These are phyloP conservation scores for Barbatosphaeria neglecta DNA, from an alignment of 495 filamentous ascomycete genomes.

Conservation along the genomic window DNA sequence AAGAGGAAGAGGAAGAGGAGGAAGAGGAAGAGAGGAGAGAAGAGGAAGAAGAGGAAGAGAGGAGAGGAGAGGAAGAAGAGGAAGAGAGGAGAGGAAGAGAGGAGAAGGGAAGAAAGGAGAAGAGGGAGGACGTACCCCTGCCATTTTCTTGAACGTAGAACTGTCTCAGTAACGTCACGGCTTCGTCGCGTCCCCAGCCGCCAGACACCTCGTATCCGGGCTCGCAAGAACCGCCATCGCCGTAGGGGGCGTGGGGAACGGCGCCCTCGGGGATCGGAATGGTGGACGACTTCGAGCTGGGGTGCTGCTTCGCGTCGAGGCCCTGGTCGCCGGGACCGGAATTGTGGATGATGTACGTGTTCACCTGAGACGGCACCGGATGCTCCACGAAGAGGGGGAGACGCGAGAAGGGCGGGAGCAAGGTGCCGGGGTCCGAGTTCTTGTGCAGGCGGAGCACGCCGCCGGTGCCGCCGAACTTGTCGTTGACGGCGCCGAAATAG, in stretches of 20 bases:
- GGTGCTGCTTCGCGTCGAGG: not conserved
- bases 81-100: not conserved
- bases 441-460: conserved; percentile 79
- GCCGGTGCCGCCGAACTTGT: conserved; percentile 90
- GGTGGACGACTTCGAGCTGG: not conserved
- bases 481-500: conserved; percentile 90
- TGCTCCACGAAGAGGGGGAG: conserved; percentile 2
- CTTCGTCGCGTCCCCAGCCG: conserved; percentile 75
- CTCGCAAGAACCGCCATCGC: conserved; percentile 46
- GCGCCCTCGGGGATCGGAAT: conserved; percentile 4
- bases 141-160: conserved; percentile 98
- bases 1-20: conserved; percentile 2
- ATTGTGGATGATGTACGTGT: not conserved
- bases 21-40: not conserved
- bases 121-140: conserved; percentile 43
- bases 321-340: not conserved
- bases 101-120: not conserved
- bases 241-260: conserved; percentile 9
- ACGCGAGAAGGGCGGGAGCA: conserved; percentile 14
- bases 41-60: not conserved
- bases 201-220: conserved; percentile 64
- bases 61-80: not conserved
- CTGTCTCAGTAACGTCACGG: conserved; percentile 76
- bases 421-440: conserved; percentile 39
- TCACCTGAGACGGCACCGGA: not conserved